Conservation (phyloP, 129 eudicot species). For the Dittrichia graveolens region DNA sequence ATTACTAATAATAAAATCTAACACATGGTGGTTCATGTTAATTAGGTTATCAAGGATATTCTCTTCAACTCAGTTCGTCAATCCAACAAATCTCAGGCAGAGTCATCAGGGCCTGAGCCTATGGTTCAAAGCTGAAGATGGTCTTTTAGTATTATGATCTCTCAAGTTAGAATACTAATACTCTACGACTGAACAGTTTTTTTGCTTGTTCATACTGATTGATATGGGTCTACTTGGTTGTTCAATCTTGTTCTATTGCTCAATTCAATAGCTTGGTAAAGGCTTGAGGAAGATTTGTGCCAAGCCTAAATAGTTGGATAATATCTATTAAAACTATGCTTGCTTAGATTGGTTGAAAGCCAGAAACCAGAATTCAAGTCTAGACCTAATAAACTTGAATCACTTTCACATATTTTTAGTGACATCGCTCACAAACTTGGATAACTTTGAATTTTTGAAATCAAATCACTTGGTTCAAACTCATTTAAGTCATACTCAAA, state of each 20-base stretch:
- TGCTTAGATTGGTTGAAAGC: no score
- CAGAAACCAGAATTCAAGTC: no score
- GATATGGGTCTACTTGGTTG: constrained; percentile 9
- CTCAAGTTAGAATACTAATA: constrained; percentile 9
- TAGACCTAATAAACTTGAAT: no score
- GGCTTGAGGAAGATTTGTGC: no score
- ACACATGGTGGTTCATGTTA: background rate
- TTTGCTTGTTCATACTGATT: constrained; percentile 23
- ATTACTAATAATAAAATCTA: background rate
- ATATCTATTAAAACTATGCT: no score
- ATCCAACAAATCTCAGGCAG: constrained; percentile 52
- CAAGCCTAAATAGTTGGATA: no score
- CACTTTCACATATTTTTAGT: no score
- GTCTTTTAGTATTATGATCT: constrained; percentile 9
- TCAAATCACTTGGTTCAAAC: no score
- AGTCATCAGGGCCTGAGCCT: constrained; percentile 89
- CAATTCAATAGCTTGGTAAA: background rate
- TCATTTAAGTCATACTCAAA: no score
- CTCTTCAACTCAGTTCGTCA: constrained; percentile 84
- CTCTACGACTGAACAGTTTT: constrained; percentile 27
- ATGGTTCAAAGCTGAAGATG: constrained; percentile 78
- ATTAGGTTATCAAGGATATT: constrained; percentile 89
- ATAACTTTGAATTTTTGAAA: no score
- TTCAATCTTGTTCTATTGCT: constrained; percentile 13
- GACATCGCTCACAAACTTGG: no score